Evolutionary conservation across 805 yeast species (phyloP).

Genomic region (Saccharomycopsis guyanensis): DNA sequence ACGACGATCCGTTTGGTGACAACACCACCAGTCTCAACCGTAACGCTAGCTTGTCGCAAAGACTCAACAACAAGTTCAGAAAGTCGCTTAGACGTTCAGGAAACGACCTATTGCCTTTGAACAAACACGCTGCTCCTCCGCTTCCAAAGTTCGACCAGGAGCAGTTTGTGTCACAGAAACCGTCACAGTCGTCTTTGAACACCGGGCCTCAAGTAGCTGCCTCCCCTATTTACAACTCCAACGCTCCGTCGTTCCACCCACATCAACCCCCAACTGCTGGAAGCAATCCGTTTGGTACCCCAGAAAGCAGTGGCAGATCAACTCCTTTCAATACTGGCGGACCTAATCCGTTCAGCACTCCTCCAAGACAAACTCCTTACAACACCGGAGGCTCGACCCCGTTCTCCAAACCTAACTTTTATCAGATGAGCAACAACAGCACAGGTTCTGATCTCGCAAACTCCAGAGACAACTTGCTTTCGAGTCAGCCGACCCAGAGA

Average conservation of each 20-base stretch:
- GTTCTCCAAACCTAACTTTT: background rate
- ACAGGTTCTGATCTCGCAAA: background rate
- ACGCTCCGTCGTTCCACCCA: constrained; percentile 1
- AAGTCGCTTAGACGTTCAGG: constrained; percentile 18
- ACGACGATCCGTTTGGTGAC: background rate
- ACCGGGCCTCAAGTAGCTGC: constrained; percentile 1
- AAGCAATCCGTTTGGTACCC: background rate
- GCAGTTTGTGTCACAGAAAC: background rate
- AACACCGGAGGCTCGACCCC: background rate
- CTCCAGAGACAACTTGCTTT: constrained; percentile 1
- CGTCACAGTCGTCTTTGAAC: constrained; percentile 1
- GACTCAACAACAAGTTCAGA: constrained; percentile 8
- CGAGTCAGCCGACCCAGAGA: background rate
- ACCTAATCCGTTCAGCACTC: background rate
- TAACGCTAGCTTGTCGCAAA: background rate
- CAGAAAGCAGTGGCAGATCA: background rate
- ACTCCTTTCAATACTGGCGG: background rate
- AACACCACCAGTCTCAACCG: background rate
- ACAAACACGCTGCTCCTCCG: constrained; percentile 12
- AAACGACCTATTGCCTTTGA: constrained; percentile 16
- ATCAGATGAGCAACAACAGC: background rate
- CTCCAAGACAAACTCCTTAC: background rate
- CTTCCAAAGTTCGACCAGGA: constrained; percentile 4
- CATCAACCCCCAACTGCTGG: constrained; percentile 1
- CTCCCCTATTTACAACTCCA: constrained; percentile 12